A percentile compares a stretch with the other conserved stretches of the same genome.
Evolutionary conservation across 2,329 filamentous ascomycete genomes (phyloP).

Genomic region (Cordyceps fumosorosea): DNA sequence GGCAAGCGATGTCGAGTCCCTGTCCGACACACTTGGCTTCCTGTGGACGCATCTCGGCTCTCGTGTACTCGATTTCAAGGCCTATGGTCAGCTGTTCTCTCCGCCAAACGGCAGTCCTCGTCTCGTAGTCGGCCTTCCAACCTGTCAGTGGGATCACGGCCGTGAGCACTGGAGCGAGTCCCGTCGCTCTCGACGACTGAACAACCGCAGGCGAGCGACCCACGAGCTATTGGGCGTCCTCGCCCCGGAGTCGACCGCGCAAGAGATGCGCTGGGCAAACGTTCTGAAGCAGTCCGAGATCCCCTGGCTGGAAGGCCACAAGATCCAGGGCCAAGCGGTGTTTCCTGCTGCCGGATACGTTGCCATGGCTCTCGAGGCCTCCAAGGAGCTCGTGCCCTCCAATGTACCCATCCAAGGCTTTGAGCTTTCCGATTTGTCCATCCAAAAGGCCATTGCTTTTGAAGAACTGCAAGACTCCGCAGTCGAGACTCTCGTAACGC

Average conservation of each 20-base stretch:
- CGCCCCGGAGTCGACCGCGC: not conserved
- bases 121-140: not conserved
- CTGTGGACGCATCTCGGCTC: not conserved
- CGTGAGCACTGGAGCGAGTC: not conserved
- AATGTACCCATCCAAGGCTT: not conserved
- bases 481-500: too few species aligned
- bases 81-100: not conserved
- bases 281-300: constrained; percentile 16
- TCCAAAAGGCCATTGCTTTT: not conserved
- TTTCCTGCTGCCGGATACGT: constrained; percentile 31
- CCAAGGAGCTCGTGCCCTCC: constrained; percentile 9
- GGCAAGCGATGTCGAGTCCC: constrained; percentile 1
- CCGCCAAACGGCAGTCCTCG: too few species aligned
- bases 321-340: constrained; percentile 35
- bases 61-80: not conserved
- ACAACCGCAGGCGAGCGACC: not conserved
- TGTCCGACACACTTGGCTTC: constrained; percentile 18
- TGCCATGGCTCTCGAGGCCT: constrained; percentile 28
- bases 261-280: constrained; percentile 16
- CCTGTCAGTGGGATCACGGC: not conserved
- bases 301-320: constrained; percentile 36
- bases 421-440: not conserved
- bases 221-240: too few species aligned
- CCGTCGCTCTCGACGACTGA: not conserved
- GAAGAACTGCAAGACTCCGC: not conserved